Percentiles rank a stretch among this genome's conserved stretches.
phyloP scores from a whole-genome alignment of 495 filamentous ascomycete genomes.

The Tuber umbilicatum region DNA sequence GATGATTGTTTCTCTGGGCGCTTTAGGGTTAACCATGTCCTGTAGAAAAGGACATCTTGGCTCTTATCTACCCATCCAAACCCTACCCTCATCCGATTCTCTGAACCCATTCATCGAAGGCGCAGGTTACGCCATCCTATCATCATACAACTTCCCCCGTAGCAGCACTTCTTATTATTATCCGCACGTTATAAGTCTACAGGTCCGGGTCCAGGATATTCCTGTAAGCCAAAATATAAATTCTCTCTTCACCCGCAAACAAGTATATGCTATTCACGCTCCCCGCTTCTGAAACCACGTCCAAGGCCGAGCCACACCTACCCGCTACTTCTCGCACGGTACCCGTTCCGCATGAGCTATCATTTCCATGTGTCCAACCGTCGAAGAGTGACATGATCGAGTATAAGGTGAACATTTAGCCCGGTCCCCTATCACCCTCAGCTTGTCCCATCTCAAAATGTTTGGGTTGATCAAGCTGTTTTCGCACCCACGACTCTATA shows the following conservation, averaged over 20 bases:
- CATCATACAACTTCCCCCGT: neutral
- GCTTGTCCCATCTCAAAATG: neutral
- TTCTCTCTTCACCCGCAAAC: neutral
- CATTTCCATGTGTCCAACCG: neutral
- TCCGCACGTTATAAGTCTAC: neutral
- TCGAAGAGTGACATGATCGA: neutral
- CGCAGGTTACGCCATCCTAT: neutral
- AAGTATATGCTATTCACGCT: neutral
- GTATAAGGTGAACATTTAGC: neutral
- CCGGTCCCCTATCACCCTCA: neutral
- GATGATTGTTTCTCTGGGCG: neutral
- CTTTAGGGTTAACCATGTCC: neutral
- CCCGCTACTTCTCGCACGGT: neutral
- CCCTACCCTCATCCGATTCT: neutral
- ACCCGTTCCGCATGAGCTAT: neutral
- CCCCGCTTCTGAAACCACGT: neutral
- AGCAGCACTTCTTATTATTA: neutral
- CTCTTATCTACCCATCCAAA: neutral
- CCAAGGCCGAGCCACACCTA: neutral
- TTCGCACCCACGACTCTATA: neutral
- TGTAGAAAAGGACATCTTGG: neutral
- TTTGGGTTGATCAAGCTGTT: neutral
- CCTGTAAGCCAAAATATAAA: neutral
- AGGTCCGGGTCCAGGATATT: neutral
- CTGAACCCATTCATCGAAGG: neutral